phyloP scores from a whole-genome alignment of 176 grass and related monocot genomes.

The Panicum miliaceum region DNA sequence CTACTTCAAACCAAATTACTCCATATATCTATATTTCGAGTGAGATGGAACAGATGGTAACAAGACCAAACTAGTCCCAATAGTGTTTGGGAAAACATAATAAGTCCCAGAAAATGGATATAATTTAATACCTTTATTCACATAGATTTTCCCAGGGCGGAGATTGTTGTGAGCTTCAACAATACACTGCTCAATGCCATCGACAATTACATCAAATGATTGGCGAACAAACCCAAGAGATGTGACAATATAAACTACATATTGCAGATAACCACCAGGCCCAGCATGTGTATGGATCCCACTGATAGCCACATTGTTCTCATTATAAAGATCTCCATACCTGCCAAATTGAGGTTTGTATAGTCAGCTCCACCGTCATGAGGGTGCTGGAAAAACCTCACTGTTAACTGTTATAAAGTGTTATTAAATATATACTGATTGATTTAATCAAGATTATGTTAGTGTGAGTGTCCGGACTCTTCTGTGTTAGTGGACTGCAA shows the following conservation, averaged over 20 bases:
- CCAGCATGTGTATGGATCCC: conserved; percentile 97
- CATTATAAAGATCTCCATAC: conserved; percentile 87
- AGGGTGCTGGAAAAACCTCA: neutral
- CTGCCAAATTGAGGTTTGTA: conserved; percentile 55
- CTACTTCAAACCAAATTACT: conserved; percentile 31
- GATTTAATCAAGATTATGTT: conserved; percentile 22
- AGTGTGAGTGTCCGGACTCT: neutral
- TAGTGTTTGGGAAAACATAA: neutral
- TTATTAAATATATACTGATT: neutral
- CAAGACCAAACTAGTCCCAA: conserved; percentile 1
- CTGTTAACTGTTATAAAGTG: neutral
- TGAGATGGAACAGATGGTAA: neutral
- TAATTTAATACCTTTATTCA: conserved; percentile 79
- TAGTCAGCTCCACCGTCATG: conserved; percentile 28
- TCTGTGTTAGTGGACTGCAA: conserved; percentile 1
- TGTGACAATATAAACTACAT: conserved; percentile 91
- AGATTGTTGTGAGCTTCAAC: conserved; percentile 92
- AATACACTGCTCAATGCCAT: conserved; percentile 93
- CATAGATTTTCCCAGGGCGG: conserved; percentile 73
- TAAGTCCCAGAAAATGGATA: neutral
- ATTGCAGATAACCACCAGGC: conserved; percentile 96
- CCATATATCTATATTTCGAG: neutral
- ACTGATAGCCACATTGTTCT: conserved; percentile 90
- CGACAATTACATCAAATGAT: conserved; percentile 93
- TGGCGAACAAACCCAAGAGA: conserved; percentile 96